Base-by-base conservation (phyloP, 306 rosid species). In the Cyclanthera cordifolia region DNA sequence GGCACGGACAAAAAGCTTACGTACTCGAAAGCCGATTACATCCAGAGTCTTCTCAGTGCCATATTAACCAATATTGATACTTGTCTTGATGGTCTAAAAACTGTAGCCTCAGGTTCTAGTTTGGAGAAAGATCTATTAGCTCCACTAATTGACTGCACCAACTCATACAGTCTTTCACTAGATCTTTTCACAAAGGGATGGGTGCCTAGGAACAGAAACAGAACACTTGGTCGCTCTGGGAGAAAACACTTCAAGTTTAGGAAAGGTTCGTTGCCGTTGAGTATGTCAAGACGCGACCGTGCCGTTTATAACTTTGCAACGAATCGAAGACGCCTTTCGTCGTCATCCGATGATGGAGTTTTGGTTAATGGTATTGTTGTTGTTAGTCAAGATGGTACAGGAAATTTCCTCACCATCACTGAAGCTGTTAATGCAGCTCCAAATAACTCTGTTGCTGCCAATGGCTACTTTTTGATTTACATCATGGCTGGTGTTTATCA, bases 381-480 rank as follows among this genome's bases (percentile, higher is more conserved):
- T 51, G 85, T 82, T 69, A 70, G 80, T 55, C 54, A 75, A 24
- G 74, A 78, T 23, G 83, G 81, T 20, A 16, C 10, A 4, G 73
- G 81, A 30, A 49, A 75, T 72, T 82, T 71, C 75, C 77, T 71
- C 15, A 72, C 61, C 53, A 79, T 82, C 19, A 70, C 61, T 8
- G 78, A 45, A 2, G 85, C 77, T 21, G 17, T 82, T 6, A 51
- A 57, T 10, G 76, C 54, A 4, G 82, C 85, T 3, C 85, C 82
- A 3, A 81, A 81, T 39, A 81, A 81, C 52, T 55, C 80, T 9
- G 51, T 45, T 53, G 78, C 80, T 15, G 27, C 45, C 7, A 69
- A 46, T 55, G 85, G 85, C 1, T 81, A 81, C 79, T 81, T 81
- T 75, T 28, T 81, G 73, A 69, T 81, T 51, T 77, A 81, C 41